Evolutionary conservation across 163 green algal species (phyloP).

Genomic region (Scenedesmus sp.): DNA sequence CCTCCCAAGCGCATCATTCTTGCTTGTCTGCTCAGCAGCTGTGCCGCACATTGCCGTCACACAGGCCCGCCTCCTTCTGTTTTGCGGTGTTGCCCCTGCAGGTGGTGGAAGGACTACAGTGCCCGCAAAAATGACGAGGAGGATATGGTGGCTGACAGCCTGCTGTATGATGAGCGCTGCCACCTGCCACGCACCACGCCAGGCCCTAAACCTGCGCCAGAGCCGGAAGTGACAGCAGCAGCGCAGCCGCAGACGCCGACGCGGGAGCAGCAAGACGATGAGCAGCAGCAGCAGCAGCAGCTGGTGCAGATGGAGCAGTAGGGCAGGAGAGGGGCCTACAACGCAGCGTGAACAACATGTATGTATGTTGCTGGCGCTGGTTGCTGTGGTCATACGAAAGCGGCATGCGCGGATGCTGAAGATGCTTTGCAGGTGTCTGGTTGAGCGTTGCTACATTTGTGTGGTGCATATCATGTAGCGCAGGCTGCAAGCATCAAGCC

Average conservation of each 20-base stretch:
- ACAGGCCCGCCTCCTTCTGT: not conserved
- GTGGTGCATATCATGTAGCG: no score
- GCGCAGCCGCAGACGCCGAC: not conserved
- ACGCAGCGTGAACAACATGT: no score
- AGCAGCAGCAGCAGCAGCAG: constrained; percentile 27
- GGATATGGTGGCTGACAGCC: constrained; percentile 80
- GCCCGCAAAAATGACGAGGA: constrained; percentile 83
- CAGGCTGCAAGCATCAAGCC: no score
- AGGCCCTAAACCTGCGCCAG: constrained; percentile 43
- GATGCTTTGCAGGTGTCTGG: no score
- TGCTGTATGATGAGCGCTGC: constrained; percentile 78
- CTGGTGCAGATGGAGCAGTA: not conserved
- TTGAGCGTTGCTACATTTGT: no score
- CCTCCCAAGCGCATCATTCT: not conserved
- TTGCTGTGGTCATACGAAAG: no score
- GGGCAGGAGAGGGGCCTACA: not conserved
- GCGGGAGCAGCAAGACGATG: not conserved
- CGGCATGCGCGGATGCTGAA: no score
- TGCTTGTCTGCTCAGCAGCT: not conserved
- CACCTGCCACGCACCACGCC: constrained; percentile 75
- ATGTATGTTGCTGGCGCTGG: no score
- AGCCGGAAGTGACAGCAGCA: constrained; percentile 40
- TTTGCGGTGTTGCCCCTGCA: constrained; percentile 16
- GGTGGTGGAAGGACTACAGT: constrained; percentile 85
- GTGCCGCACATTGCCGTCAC: not conserved